Evolutionary conservation across 2,329 filamentous ascomycete genomes (phyloP).

Genomic region (Aspergillus udagawae): DNA sequence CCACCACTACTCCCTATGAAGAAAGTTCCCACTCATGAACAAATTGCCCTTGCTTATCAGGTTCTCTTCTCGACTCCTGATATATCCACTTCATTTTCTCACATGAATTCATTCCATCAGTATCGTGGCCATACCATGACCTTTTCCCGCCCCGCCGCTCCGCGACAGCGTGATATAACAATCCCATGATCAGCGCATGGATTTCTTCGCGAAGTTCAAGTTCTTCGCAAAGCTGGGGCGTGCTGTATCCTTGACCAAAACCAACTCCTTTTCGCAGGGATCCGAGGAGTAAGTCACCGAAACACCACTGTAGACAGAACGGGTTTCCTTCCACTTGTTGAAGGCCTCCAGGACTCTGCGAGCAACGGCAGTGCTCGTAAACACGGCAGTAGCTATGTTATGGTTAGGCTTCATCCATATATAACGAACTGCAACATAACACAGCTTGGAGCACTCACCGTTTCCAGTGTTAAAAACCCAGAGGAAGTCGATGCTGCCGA

Average conservation of each 20-base stretch:
- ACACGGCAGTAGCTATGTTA: conserved; percentile 34
- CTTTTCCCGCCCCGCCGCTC: not conserved
- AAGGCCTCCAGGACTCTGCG: conserved; percentile 33
- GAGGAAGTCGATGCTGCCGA: conserved; percentile 36
- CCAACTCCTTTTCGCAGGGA: conserved; percentile 38
- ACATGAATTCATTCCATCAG: not conserved
- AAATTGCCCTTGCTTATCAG: not conserved
- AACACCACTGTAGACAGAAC: conserved; percentile 29
- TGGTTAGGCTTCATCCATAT: conserved; percentile 9
- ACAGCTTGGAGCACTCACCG: no score
- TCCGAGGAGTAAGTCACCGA: conserved; percentile 37
- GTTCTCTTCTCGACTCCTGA: not conserved
- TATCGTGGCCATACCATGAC: not conserved
- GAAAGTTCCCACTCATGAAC: not conserved
- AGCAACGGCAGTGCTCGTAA: conserved; percentile 35
- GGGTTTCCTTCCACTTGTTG: conserved; percentile 22
- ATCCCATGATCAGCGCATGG: conserved; percentile 8
- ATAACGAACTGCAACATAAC: not conserved
- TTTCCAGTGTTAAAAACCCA: conserved; percentile 43
- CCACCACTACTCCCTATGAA: not conserved
- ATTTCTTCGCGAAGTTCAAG: conserved; percentile 13
- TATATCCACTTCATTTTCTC: not conserved
- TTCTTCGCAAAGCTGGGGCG: conserved; percentile 14
- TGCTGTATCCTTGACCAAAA: conserved; percentile 21
- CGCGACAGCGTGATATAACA: not conserved